These are phyloP conservation scores for Phytophthora cactorum DNA, from an alignment of 352 stramenopile genomes.

Conservation along the genomic window DNA sequence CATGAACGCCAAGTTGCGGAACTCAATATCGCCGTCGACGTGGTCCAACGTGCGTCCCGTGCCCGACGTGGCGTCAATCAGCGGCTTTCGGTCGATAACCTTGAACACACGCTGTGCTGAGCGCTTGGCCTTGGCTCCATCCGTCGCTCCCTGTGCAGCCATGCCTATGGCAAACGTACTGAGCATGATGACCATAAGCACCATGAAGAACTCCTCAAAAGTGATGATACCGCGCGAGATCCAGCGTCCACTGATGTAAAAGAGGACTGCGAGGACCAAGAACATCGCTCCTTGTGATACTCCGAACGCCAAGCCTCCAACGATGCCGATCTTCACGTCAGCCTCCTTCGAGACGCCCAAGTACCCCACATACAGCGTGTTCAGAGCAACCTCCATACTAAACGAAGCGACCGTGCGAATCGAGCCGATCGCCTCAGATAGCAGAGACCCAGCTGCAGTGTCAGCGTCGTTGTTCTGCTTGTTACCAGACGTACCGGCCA, in stretches of 20 bases:
- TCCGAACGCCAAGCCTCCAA: slow-evolving; percentile 68
- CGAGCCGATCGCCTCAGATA: slow-evolving; percentile 49
- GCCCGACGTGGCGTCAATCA: slow-evolving; percentile 38
- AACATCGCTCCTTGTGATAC: slow-evolving; percentile 78
- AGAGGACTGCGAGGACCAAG: slow-evolving; percentile 67
- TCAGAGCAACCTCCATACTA: slow-evolving; percentile 49
- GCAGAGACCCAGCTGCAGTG: slow-evolving; percentile 46
- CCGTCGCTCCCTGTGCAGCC: slow-evolving; percentile 40
- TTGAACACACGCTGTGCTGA: slow-evolving; percentile 45
- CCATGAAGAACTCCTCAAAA: slow-evolving; percentile 81
- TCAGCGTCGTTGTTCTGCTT: slow-evolving; percentile 65
- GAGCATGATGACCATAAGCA: slow-evolving; percentile 76
- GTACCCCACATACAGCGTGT: slow-evolving; percentile 41
- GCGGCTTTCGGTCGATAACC: slow-evolving; percentile 41
- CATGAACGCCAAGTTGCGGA: slow-evolving; percentile 37
- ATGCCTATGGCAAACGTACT: slow-evolving; percentile 48
- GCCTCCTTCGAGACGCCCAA: slow-evolving; percentile 41
- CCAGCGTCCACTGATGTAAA: slow-evolving; percentile 69
- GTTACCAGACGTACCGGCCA: slow-evolving; percentile 38
- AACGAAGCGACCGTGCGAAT: slow-evolving; percentile 71
- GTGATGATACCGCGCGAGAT: slow-evolving; percentile 57
- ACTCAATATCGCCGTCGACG: slow-evolving; percentile 44
- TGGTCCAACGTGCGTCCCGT: slow-evolving; percentile 29
- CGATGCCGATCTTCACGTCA: slow-evolving; percentile 55
- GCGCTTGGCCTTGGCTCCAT: slow-evolving; percentile 37